These are phyloP conservation scores for Corymbia citriodora DNA, from an alignment of 441 rosid species.

Conservation along the genomic window DNA sequence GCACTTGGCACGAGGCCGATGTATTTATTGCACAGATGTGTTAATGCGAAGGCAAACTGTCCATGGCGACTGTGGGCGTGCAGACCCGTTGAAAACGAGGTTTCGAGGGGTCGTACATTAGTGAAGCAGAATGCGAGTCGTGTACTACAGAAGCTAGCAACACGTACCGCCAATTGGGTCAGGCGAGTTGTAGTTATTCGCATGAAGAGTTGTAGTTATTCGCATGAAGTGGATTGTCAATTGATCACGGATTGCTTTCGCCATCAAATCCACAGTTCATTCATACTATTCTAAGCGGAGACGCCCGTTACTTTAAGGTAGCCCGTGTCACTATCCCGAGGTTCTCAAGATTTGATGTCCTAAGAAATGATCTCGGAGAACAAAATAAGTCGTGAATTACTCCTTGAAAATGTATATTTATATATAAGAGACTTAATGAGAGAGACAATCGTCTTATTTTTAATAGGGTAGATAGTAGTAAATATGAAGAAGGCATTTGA, in stretches of 20 bases:
- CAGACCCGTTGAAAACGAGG: background rate
- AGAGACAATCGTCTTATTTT: background rate
- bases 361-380: background rate
- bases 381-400: background rate
- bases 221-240: background rate
- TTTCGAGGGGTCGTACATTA: background rate
- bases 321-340: background rate
- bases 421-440: background rate
- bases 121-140: background rate
- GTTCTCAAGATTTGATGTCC: rapidly evolving
- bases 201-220: too few relatives aligned
- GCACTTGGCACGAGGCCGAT: background rate
- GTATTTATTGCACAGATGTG: background rate
- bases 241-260: background rate
- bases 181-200: background rate
- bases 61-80: background rate
- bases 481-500: background rate
- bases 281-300: background rate
- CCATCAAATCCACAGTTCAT: background rate
- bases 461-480: rapidly evolving
- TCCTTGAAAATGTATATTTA: background rate
- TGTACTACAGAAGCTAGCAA: background rate
- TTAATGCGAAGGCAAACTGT: background rate
- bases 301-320: background rate
- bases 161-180: background rate